Evolutionary conservation across 2,329 filamentous ascomycete species (phyloP), one percentile per base, ranked within the genome.

Genomic region (Blumeria graminis): DNA sequence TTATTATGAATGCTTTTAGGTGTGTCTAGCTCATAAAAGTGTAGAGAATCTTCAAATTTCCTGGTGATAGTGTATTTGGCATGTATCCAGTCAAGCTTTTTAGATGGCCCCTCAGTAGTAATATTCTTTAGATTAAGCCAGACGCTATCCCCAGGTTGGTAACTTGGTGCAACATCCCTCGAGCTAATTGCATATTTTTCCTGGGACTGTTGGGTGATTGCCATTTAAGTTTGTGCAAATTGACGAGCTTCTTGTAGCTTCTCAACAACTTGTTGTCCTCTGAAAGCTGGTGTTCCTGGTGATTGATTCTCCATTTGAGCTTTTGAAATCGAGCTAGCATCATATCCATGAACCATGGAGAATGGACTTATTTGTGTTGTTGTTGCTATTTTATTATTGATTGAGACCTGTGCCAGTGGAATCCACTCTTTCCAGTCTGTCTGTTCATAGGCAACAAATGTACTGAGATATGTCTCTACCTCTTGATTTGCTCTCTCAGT

Each of bases 101-200:
- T 53, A 53, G 32, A 53, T 7, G 50, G 50, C 16, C 33, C n/a
- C 3, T 53, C 50, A n/a, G 32, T 36, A 16, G 6, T 36, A n/a
- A 53, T 53, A 53, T 53, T 53, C 22, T 53, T 53, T 28, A 53
- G 10, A 38, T 53, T 53, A 13, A 53, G 16, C 50, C 50, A 53
- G 16, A 53, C 50, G 9, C 36, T 53, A 38, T 53, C 32, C 35
- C 32, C 50, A 14, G 18, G 11, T 18, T 50, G 32, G 34, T 50
- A 50, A 5, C 22, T 32, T 10, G 34, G 32, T 5, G 46, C 32
- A 13, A 8, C 3, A 9, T 33, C 46, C 33, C 22, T 33, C 10
- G 13, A 11, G 9, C 10, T 13, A 32, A 33, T 50, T 33, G 46
- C 18, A 50, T 50, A 50, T 32, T 50, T 50, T n/a, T 50, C 46